Conservation (phyloP, 2,329 filamentous ascomycete genomes). For the Pseudocercospora fuligena region DNA sequence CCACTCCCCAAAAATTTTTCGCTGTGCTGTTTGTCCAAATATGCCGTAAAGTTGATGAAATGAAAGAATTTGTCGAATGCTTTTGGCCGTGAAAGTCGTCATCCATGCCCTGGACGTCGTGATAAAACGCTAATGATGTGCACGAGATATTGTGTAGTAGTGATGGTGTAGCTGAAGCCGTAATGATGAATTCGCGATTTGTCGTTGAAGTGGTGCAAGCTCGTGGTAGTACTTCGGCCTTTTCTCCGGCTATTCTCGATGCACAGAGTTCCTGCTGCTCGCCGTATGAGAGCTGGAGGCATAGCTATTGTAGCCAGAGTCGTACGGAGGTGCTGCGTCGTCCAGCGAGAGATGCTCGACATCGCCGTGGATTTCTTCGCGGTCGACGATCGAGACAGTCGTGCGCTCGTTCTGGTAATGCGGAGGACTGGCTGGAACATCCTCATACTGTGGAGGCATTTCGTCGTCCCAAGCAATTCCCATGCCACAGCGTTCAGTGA, state of each 20-base stretch:
- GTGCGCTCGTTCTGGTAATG: constrained; percentile 47
- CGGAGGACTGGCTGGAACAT: constrained; percentile 86
- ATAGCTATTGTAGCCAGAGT: not conserved
- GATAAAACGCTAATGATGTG: not conserved
- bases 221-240: not conserved
- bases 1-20: not conserved
- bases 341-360: constrained; percentile 47
- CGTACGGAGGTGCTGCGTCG: not conserved
- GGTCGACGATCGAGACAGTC: constrained; percentile 52
- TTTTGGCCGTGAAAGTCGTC: constrained; percentile 8
- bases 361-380: constrained; percentile 52
- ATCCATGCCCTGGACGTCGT: not conserved
- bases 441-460: constrained; percentile 88
- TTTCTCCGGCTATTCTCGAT: not conserved
- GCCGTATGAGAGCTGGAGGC: not conserved
- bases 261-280: not conserved
- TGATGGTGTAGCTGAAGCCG: too few relatives aligned
- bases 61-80: constrained; percentile 3
- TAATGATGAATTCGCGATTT: not conserved
- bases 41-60: not conserved
- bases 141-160: not conserved
- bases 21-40: not conserved
- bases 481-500: constrained; percentile 83
- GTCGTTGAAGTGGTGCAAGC: not conserved
- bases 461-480: constrained; percentile 98